A percentile compares a stretch with the other conserved stretches of the same genome.
Conservation (phyloP, 163 green algal genomes). For the Chlamydomonas reinhardtii region DNA sequence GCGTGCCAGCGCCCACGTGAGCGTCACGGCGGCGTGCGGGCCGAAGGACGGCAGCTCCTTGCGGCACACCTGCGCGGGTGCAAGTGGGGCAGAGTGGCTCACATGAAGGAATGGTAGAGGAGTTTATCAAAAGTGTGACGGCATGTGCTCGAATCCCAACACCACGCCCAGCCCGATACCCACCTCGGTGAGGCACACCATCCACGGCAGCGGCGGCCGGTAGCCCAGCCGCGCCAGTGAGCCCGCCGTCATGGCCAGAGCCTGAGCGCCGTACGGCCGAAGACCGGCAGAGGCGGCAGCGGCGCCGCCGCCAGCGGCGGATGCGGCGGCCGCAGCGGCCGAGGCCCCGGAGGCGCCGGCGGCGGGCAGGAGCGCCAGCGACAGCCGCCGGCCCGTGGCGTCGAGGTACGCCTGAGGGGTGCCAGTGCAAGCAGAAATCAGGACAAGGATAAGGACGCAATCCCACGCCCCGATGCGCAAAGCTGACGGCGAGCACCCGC, state of each 20-base stretch:
- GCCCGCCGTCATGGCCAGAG: constrained; percentile 14
- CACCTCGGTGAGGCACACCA: constrained; percentile 37
- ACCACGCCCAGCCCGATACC: too few species aligned
- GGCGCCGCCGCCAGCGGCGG: neutral
- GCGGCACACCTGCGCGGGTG: neutral
- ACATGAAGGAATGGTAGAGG: too few species aligned
- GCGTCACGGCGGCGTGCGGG: constrained; percentile 10
- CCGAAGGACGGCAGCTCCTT: constrained; percentile 20
- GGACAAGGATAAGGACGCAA: too few species aligned
- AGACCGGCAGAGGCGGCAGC: neutral
- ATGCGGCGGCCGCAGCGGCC: neutral
- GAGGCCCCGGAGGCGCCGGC: neutral
- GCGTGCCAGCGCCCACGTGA: constrained; percentile 13
- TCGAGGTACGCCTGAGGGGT: constrained; percentile 19
- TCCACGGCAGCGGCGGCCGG: constrained; percentile 42
- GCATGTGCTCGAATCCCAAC: too few species aligned
- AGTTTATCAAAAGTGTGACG: too few species aligned
- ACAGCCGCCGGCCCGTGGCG: neutral
- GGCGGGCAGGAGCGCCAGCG: neutral
- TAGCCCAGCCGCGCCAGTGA: constrained; percentile 47
- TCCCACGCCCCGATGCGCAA: too few species aligned
- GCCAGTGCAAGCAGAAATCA: too few species aligned
- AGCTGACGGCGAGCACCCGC: too few species aligned
- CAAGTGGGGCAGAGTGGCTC: too few species aligned
- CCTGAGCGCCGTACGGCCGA: constrained; percentile 5